These are phyloP conservation scores for Apophysomyces elegans DNA, from an alignment of 371 early-diverging fungal genomes.

Conservation along the genomic window DNA sequence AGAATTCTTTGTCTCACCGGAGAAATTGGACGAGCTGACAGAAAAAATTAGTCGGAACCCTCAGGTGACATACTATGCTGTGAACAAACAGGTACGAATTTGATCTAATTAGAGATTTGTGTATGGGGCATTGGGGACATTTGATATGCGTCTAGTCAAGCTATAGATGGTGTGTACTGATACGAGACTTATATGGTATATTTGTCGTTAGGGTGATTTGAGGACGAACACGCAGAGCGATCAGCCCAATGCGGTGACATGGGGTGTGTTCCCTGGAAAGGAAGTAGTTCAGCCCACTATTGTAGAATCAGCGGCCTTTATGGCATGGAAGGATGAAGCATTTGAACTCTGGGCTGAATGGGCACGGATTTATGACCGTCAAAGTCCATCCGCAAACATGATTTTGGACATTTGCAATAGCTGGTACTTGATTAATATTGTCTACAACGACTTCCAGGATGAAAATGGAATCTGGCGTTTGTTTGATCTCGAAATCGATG, in stretches of 20 bases:
- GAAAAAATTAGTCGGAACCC: constrained; percentile 66
- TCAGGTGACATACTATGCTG: constrained; percentile 90
- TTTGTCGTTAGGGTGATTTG: constrained; percentile 69
- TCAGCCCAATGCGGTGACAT: constrained; percentile 95
- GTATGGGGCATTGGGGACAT: no score
- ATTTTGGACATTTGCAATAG: constrained; percentile 72
- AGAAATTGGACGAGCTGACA: constrained; percentile 70
- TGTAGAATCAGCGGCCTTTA: constrained; percentile 89
- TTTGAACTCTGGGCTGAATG: constrained; percentile 94
- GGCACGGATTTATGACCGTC: constrained; percentile 76
- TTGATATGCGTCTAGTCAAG: no score
- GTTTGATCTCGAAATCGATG: constrained; percentile 60
- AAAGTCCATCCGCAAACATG: constrained; percentile 61
- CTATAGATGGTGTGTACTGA: no score
- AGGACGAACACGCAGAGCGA: constrained; percentile 83
- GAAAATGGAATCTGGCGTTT: constrained; percentile 73
- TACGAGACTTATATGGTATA: no score
- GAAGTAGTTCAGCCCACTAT: constrained; percentile 97
- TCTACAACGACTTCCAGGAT: constrained; percentile 92
- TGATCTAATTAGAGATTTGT: no score
- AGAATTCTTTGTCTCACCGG: constrained; percentile 91
- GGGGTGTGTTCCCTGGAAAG: constrained; percentile 98
- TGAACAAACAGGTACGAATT: constrained; percentile 59
- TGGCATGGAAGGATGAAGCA: constrained; percentile 98
- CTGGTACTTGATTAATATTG: constrained; percentile 95